Base-by-base conservation (phyloP, 2,329 filamentous ascomycete genomes). In the Colletotrichum acutatum region DNA sequence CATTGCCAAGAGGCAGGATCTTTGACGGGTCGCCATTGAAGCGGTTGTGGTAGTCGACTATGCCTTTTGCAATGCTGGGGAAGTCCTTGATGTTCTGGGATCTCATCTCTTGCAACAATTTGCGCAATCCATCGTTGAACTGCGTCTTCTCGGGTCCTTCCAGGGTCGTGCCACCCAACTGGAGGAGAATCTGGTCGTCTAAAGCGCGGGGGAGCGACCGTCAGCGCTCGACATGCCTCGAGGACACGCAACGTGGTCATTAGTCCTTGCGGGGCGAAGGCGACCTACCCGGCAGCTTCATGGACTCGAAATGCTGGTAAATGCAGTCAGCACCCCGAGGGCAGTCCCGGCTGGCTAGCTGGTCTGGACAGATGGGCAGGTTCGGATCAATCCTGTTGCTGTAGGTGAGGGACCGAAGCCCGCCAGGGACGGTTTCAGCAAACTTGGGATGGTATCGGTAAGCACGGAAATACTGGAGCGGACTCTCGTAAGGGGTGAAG, bases 401-500 rank as follows among this genome's bases (percentile, higher is more conserved):
- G 84, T 96, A 98, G 56, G 95, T 98, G 85, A 97, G 88, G 75
- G 97, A 98, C 80, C 93, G 92, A 79, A 95, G 92, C 56, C 96
- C 96, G 74, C 92, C 93, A 68, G 90, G 81, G 70, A 98, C 91
- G 69, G 90, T 86, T 62, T 92, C 82, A 76, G 87, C 85, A 83
- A 92, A 98, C 64, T 90, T 86, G 37, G 94, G 94, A 80, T 98
- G 95, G 80, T 96, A 98, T 77, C 96, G 94, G 83, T 94, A 99
- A 49, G 94, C 93, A 81, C 91, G 94, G 82, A 98, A 98, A 77
- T 90, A 89, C 76, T 90, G 91, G 74, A 99, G 86, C 37, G 95
- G 94, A 79, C 95, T 97, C 79, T 93, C 88, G 83, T 99, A 99
- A 2, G 95, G 91, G 42, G 62, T 76, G 70, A 82, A 79, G 5